phyloP scores from a whole-genome alignment of 176 grass and related monocot genomes.

The Raddia distichophylla region DNA sequence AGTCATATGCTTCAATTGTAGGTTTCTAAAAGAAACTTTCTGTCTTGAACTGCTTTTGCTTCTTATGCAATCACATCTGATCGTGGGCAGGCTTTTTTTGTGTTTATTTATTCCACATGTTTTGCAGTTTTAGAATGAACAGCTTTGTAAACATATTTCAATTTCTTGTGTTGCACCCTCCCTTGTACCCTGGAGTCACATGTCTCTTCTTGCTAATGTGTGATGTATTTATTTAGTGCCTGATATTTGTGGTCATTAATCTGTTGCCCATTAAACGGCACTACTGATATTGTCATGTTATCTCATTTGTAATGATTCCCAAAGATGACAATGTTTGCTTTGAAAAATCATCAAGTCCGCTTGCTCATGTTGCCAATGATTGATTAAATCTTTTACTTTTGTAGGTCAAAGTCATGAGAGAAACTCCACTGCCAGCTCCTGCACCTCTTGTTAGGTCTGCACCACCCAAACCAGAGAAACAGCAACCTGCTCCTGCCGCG shows the following conservation, averaged over 20 bases:
- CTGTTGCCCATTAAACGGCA: background rate
- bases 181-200: background rate
- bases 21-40: slow-evolving; percentile 32
- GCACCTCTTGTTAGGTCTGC: slow-evolving; percentile 44
- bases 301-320: slow-evolving; percentile 4
- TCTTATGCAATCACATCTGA: background rate
- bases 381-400: slow-evolving; percentile 18
- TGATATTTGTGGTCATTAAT: background rate
- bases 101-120: slow-evolving; percentile 1
- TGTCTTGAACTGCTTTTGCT: background rate
- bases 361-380: background rate
- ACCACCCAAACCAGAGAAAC: slow-evolving; percentile 56
- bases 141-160: background rate
- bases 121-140: background rate
- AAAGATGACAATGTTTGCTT: background rate
- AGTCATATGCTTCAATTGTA: slow-evolving; percentile 96
- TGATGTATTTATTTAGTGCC: background rate
- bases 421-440: slow-evolving; percentile 39
- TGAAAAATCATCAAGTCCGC: background rate
- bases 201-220: background rate
- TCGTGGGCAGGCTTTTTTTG: background rate
- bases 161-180: background rate
- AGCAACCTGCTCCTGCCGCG: slow-evolving; percentile 29
- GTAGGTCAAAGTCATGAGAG: slow-evolving; percentile 79
- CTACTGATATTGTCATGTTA: background rate